These are phyloP conservation scores for Ustilago crameri DNA, from an alignment of 1,284 basidiomycete species.

Conservation along the genomic window DNA sequence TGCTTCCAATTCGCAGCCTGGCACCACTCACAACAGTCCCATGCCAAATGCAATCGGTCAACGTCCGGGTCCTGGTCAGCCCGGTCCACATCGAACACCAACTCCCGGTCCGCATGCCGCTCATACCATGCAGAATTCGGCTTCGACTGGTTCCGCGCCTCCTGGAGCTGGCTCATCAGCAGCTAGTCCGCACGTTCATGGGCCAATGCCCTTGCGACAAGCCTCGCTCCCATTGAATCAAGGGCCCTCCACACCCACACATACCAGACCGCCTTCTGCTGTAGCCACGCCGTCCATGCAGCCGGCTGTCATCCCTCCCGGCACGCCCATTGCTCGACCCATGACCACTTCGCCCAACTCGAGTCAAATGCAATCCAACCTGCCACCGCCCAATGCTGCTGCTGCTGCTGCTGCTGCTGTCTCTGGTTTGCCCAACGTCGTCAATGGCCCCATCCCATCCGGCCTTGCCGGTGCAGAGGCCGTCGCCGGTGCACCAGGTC, in stretches of 20 bases:
- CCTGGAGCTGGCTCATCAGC: constrained; percentile 10
- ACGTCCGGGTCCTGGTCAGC: constrained; percentile 21
- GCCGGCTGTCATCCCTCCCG: constrained; percentile 15
- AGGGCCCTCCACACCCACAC: constrained; percentile 32
- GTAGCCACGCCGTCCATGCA: constrained; percentile 39
- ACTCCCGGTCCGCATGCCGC: constrained; percentile 25
- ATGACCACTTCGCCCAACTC: constrained; percentile 23
- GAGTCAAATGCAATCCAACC: constrained; percentile 9
- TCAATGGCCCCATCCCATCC: constrained; percentile 9
- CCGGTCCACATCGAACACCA: constrained; percentile 29
- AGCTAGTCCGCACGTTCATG: constrained; percentile 31
- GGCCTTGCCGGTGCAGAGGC: constrained; percentile 10
- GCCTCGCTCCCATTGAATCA: constrained; percentile 38
- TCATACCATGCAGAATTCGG: constrained; percentile 27
- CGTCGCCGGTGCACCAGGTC: constrained; percentile 27
- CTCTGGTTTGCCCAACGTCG: background rate
- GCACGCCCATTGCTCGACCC: constrained; percentile 11
- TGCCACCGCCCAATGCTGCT: background rate
- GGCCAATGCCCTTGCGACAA: constrained; percentile 29
- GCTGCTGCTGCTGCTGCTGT: background rate
- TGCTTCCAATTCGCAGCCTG: constrained; percentile 29
- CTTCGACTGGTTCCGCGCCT: constrained; percentile 19
- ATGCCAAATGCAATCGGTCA: constrained; percentile 25
- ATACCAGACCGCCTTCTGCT: constrained; percentile 40
- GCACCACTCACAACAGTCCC: constrained; percentile 33